phyloP scores from a whole-genome alignment of 805 yeast species.

The Kuraishia cidri region DNA sequence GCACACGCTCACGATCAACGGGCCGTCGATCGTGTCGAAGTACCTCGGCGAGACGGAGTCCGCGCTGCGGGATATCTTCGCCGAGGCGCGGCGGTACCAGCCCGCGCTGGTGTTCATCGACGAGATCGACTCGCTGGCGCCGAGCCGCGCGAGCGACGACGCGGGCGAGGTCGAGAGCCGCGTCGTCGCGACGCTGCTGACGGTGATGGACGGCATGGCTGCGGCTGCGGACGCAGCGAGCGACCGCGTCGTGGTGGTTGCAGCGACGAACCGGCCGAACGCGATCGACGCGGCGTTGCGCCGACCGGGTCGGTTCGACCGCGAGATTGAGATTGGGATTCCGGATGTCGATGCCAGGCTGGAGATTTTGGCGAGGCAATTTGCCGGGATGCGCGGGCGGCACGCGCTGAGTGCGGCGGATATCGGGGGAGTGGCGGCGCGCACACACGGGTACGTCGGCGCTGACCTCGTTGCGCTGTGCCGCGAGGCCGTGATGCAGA shows the following conservation, averaged over 20 bases:
- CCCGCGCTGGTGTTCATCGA: constrained; percentile 88
- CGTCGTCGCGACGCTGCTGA: constrained; percentile 81
- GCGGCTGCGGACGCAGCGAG: no score
- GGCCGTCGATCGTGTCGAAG: constrained; percentile 87
- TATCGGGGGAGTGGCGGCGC: constrained; percentile 54
- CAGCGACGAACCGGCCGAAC: constrained; percentile 94
- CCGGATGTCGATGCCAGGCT: constrained; percentile 79
- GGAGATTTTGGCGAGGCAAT: constrained; percentile 61
- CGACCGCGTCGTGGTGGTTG: constrained; percentile 62
- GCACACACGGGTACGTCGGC: constrained; percentile 96
- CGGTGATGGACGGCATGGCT: constrained; percentile 74
- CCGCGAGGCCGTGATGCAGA: constrained; percentile 80
- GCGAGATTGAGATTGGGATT: constrained; percentile 85
- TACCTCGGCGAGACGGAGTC: constrained; percentile 93
- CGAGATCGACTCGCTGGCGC: constrained; percentile 89
- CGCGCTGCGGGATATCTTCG: constrained; percentile 70
- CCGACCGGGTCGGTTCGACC: constrained; percentile 92
- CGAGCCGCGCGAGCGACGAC: constrained; percentile 76
- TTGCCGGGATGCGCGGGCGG: constrained; percentile 42
- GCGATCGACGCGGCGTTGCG: constrained; percentile 82
- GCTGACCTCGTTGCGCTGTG: constrained; percentile 87
- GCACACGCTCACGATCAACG: constrained; percentile 79
- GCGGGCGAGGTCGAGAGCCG: constrained; percentile 86
- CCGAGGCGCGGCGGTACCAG: constrained; percentile 77
- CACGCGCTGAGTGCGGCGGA: constrained; percentile 45